Evolutionary conservation across 1,139 yeast species (phyloP).

Genomic region (Wickerhamomyces sp.): DNA sequence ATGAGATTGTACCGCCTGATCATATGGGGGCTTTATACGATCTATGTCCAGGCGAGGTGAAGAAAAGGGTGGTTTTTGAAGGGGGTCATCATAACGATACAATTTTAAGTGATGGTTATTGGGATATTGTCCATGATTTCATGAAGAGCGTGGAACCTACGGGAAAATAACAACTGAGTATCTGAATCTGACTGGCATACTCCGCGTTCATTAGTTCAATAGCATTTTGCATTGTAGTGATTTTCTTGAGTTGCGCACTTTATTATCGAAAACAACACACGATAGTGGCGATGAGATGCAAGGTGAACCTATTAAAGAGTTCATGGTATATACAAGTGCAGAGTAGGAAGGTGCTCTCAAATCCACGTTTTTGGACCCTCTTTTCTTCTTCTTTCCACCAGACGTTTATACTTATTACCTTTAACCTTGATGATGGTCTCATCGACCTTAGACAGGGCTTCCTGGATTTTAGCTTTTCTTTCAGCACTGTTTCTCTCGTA

Average conservation of each 20-base stretch:
- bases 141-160: slow-evolving; percentile 26
- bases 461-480: slow-evolving; percentile 54
- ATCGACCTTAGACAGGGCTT: slow-evolving; percentile 73
- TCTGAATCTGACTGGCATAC: too few species aligned
- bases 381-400: slow-evolving; percentile 3
- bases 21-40: slow-evolving; percentile 69
- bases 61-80: slow-evolving; percentile 47
- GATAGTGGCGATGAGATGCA: too few species aligned
- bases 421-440: slow-evolving; percentile 44
- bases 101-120: slow-evolving; percentile 63
- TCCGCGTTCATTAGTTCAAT: too few species aligned
- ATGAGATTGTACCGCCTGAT: slow-evolving; percentile 86
- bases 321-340: too few species aligned
- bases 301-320: too few species aligned
- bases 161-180: slow-evolving; percentile 3
- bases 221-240: not conserved
- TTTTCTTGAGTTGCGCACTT: too few species aligned
- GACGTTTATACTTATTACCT: slow-evolving; percentile 23
- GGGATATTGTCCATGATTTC: slow-evolving; percentile 63
- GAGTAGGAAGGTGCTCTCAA: too few species aligned
- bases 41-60: slow-evolving; percentile 39
- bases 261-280: too few species aligned
- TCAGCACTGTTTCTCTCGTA: slow-evolving; percentile 68
- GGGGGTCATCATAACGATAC: slow-evolving; percentile 79
- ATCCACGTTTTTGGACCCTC: slow-evolving; percentile 5